A percentile compares a stretch with the other conserved stretches of the same genome.
phyloP scores from a whole-genome alignment of 2,329 filamentous ascomycete species.

The Clonostachys solani region DNA sequence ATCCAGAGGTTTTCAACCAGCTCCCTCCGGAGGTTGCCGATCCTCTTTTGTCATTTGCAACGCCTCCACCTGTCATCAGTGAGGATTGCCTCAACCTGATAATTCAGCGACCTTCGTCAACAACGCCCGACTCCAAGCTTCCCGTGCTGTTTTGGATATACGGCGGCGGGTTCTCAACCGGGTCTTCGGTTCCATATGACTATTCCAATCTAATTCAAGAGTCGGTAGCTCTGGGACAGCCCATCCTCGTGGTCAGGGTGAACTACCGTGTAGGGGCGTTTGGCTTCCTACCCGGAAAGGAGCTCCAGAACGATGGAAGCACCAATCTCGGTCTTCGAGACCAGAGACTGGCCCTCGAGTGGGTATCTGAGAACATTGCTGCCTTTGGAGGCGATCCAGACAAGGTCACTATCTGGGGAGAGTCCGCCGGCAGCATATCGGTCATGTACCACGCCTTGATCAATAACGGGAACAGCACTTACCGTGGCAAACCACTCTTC shows the following conservation, averaged over 20 bases:
- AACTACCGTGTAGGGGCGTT: conserved; percentile 57
- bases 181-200: conserved; percentile 28
- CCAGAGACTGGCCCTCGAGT: conserved; percentile 55
- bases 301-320: conserved; percentile 49
- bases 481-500: conserved; percentile 51
- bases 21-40: conserved; percentile 27
- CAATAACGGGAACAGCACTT: conserved; percentile 56
- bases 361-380: conserved; percentile 61
- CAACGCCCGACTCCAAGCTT: conserved; percentile 33
- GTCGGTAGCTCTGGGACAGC: conserved; percentile 39
- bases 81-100: conserved; percentile 50
- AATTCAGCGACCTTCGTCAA: conserved; percentile 39
- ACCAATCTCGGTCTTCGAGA: conserved; percentile 58
- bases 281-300: conserved; percentile 54
- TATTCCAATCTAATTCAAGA: conserved; percentile 22
- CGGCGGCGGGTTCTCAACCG: conserved; percentile 38
- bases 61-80: conserved; percentile 37
- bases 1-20: conserved; percentile 13
- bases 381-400: conserved; percentile 62
- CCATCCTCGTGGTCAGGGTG: conserved; percentile 58
- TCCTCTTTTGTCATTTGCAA: conserved; percentile 32
- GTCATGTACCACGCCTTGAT: conserved; percentile 59
- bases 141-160: conserved; percentile 56
- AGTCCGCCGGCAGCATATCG: conserved; percentile 55
- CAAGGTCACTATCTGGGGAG: conserved; percentile 63